Evolutionary conservation across 768 basidiomycete species (phyloP).

Genomic region (Kwoniella pini): DNA sequence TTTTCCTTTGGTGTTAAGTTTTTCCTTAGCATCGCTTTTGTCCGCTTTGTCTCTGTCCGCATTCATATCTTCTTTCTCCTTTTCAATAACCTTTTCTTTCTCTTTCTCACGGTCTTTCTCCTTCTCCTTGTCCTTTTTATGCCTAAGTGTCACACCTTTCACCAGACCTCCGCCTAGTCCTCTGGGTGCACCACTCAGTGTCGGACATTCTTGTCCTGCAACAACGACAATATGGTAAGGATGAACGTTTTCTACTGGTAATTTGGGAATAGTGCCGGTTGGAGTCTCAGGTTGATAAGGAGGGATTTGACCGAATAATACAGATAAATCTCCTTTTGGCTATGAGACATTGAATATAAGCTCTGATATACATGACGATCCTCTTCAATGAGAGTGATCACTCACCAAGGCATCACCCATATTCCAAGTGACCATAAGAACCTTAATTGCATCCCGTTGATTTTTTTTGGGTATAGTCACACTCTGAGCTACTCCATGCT

Average conservation of each 20-base stretch:
- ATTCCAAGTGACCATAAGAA: constrained; percentile 52
- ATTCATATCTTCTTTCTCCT: constrained; percentile 20
- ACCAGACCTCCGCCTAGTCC: constrained; percentile 53
- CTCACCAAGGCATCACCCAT: constrained; percentile 53
- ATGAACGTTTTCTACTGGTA: constrained; percentile 42
- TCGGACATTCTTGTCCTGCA: constrained; percentile 54
- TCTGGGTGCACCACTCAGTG: constrained; percentile 48
- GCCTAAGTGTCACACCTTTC: constrained; percentile 47
- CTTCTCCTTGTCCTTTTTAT: constrained; percentile 40
- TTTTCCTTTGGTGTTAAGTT: background rate
- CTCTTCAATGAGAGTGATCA: background rate
- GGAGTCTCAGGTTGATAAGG: constrained; percentile 28
- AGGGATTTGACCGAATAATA: constrained; percentile 47
- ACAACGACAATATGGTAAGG: constrained; percentile 54
- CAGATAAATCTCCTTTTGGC: constrained; percentile 53
- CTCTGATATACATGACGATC: too few species aligned
- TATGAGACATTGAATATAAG: too few species aligned
- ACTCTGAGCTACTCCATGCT: constrained; percentile 1
- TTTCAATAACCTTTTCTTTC: constrained; percentile 26
- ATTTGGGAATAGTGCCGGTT: constrained; percentile 26
- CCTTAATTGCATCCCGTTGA: constrained; percentile 49
- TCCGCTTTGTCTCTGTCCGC: background rate
- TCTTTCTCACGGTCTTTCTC: constrained; percentile 39
- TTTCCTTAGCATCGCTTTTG: background rate
- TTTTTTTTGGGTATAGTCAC: constrained; percentile 8